Evolutionary conservation across 164 flowering plant genomes (phyloP).

Genomic region (Tetracentron sinense): DNA sequence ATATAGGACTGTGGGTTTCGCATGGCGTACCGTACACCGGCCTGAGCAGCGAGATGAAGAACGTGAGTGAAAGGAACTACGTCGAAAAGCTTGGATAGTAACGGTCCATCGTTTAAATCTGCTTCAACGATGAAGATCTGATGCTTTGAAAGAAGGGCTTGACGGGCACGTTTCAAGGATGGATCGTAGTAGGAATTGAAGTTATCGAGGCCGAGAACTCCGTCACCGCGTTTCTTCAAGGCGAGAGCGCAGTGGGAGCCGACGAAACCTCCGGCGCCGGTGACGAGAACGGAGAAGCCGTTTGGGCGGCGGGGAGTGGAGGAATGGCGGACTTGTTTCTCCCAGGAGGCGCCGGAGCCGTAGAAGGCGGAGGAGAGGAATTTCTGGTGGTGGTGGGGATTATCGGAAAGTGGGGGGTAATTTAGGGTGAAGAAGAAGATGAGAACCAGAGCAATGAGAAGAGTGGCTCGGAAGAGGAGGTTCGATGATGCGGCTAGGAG

Average conservation of each 20-base stretch:
- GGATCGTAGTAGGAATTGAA: constrained; percentile 87
- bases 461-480: constrained; percentile 71
- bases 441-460: constrained; percentile 59
- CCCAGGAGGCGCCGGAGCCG: constrained; percentile 41
- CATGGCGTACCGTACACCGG: constrained; percentile 95
- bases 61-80: constrained; percentile 81
- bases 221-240: constrained; percentile 84
- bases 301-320: constrained; percentile 51
- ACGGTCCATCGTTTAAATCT: constrained; percentile 59
- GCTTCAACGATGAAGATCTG: constrained; percentile 72
- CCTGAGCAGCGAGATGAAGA: constrained; percentile 91
- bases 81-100: constrained; percentile 68
- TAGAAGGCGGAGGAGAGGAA: constrained; percentile 48
- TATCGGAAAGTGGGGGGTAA: constrained; percentile 41
- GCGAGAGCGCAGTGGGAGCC: constrained; percentile 65
- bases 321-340: constrained; percentile 55
- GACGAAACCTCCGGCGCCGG: constrained; percentile 63
- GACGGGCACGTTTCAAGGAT: constrained; percentile 67
- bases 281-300: constrained; percentile 51
- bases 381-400: constrained; percentile 29
- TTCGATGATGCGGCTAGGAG: constrained; percentile 75
- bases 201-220: constrained; percentile 85
- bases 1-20: constrained; percentile 82
- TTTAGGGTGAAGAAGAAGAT: constrained; percentile 72
- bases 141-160: constrained; percentile 43